These are phyloP conservation scores for Hura crepitans DNA, from an alignment of 441 rosid species.

Conservation along the genomic window DNA sequence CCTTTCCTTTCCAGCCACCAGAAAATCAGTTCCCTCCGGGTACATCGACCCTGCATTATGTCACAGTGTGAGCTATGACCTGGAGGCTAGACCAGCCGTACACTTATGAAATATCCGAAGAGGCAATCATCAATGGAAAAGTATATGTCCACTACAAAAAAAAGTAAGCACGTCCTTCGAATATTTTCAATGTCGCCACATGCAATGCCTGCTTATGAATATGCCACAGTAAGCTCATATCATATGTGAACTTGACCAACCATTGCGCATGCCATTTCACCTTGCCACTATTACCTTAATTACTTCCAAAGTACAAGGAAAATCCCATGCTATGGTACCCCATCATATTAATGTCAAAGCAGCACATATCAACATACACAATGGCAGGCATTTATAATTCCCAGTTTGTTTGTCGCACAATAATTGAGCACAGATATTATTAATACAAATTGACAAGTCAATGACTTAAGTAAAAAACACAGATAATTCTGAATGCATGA, in stretches of 20 bases:
- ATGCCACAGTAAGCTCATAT: background rate
- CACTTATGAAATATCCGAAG: background rate
- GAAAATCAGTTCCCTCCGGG: background rate
- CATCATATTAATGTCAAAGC: too few species aligned
- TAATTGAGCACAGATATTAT: background rate
- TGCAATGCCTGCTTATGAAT: background rate
- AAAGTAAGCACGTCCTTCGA: too few species aligned
- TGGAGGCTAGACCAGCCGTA: too few species aligned
- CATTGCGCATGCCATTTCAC: background rate
- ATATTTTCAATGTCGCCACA: background rate
- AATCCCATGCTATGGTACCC: too few species aligned
- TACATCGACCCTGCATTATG: background rate
- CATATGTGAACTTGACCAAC: background rate
- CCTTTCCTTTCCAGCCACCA: background rate
- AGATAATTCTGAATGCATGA: background rate
- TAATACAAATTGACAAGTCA: background rate
- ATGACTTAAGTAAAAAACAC: background rate
- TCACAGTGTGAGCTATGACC: too few species aligned
- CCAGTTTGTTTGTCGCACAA: background rate
- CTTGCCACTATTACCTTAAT: background rate
- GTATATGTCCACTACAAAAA: too few species aligned
- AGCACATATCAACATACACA: too few species aligned
- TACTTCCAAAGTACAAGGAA: background rate
- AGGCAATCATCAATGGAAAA: too few species aligned
- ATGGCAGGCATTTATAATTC: background rate